Evolutionary conservation across 208 protist genomes (phyloP).

Genomic region (Tritrichomonas musculus): DNA sequence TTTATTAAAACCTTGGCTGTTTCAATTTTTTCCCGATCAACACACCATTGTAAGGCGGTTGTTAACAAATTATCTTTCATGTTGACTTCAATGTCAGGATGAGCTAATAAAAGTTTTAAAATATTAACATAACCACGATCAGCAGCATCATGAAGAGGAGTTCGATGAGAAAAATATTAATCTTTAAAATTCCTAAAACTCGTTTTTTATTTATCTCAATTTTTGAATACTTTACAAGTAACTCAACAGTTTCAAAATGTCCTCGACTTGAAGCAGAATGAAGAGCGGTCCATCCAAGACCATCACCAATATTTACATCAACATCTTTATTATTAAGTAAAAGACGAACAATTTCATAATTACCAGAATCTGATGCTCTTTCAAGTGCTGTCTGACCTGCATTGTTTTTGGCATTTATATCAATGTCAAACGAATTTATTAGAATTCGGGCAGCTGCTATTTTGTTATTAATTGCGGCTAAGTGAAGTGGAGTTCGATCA

Average conservation of each 20-base stretch:
- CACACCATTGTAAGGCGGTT: not conserved
- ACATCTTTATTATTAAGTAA: too few species aligned
- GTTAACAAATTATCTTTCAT: not conserved
- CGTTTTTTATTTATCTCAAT: not conserved
- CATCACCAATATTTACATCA: not conserved
- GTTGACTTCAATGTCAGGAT: not conserved
- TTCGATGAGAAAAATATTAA: not conserved
- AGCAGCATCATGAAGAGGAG: not conserved
- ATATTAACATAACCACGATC: not conserved
- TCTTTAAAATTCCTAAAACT: not conserved
- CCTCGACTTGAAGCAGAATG: not conserved
- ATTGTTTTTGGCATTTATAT: too few species aligned
- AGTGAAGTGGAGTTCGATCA: too few species aligned
- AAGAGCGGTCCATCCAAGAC: not conserved
- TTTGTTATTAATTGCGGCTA: too few species aligned
- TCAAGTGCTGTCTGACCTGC: too few species aligned
- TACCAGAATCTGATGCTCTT: too few species aligned
- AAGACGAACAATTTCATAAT: too few species aligned
- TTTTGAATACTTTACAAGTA: not conserved
- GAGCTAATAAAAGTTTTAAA: not conserved
- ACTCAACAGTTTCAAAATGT: not conserved
- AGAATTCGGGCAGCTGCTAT: too few species aligned
- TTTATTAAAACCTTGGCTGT: not conserved
- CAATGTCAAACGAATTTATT: too few species aligned
- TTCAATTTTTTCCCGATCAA: not conserved